These are phyloP conservation scores for Arxiozyma bovina DNA, from an alignment of 1,139 yeast species.

Conservation along the genomic window DNA sequence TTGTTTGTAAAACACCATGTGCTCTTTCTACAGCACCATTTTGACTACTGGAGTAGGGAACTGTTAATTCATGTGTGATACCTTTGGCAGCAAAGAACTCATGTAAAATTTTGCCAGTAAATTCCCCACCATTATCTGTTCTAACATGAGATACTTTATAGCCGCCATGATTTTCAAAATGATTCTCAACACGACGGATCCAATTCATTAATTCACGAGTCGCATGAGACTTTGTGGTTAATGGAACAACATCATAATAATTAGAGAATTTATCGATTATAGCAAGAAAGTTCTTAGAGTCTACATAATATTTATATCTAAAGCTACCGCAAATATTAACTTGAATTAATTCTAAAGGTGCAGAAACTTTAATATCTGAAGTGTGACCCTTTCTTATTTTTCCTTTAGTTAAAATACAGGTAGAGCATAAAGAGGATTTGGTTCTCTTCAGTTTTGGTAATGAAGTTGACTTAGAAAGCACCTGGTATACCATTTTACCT, in stretches of 20 bases:
- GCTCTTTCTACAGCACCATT: slow-evolving; percentile 12
- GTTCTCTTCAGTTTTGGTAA: too few relatives aligned
- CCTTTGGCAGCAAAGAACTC: slow-evolving; percentile 3
- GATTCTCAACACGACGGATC: slow-evolving; percentile 5
- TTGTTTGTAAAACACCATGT: slow-evolving; percentile 4
- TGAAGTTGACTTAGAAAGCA: background rate
- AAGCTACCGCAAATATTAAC: slow-evolving; percentile 7
- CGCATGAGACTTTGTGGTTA: slow-evolving; percentile 4
- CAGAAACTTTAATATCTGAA: background rate
- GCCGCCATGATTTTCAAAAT: slow-evolving; percentile 6
- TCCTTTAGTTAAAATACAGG: too few relatives aligned
- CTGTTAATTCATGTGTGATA: slow-evolving; percentile 10
- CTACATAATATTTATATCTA: slow-evolving; percentile 1
- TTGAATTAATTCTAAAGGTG: slow-evolving; percentile 6
- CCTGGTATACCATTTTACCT: background rate
- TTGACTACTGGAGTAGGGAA: slow-evolving; percentile 9
- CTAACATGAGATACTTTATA: slow-evolving; percentile 5
- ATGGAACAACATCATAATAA: slow-evolving; percentile 5
- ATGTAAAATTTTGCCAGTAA: slow-evolving; percentile 1
- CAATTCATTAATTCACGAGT: slow-evolving; percentile 3
- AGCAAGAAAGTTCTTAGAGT: slow-evolving; percentile 6
- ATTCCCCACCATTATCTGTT: slow-evolving; percentile 11
- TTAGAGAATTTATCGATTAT: slow-evolving; percentile 7
- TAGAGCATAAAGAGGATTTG: too few relatives aligned
- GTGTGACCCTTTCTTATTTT: too few relatives aligned